Evolutionary conservation across 495 filamentous ascomycete species (phyloP).

Genomic region (Talaromyces ruber): DNA sequence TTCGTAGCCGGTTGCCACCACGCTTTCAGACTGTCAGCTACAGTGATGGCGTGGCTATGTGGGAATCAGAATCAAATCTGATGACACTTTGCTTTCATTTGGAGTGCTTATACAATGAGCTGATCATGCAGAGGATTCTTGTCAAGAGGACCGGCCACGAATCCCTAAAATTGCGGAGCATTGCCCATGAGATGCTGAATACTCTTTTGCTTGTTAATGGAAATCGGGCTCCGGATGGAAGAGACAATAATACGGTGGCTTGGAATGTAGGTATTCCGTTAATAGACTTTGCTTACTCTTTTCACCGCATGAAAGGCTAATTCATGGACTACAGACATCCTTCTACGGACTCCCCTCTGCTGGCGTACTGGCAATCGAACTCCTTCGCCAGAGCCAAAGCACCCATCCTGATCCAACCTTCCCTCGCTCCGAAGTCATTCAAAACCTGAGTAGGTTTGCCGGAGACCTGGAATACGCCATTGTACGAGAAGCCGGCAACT

Average conservation of each 20-base stretch:
- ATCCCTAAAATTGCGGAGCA: conserved; percentile 28
- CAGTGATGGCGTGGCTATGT: conserved; percentile 10
- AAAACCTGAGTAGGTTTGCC: conserved; percentile 10
- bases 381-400: conserved; percentile 6
- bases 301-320: neutral
- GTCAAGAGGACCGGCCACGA: conserved; percentile 28
- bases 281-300: neutral
- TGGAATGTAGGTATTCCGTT: conserved; percentile 10
- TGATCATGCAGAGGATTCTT: conserved; percentile 42
- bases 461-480: conserved; percentile 10
- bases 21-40: conserved; percentile 9
- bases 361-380: conserved; percentile 13
- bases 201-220: conserved; percentile 24
- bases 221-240: conserved; percentile 24
- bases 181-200: conserved; percentile 34
- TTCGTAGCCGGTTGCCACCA: conserved; percentile 6
- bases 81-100: conserved; percentile 15
- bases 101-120: conserved; percentile 34
- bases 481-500: conserved; percentile 10
- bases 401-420: neutral
- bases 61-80: conserved; percentile 7
- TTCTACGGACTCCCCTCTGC: conserved; percentile 12
- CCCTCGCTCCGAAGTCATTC: conserved; percentile 11
- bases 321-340: conserved; percentile 3
- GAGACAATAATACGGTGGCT: conserved; percentile 2